Conservation (phyloP, 139 green algal species). For the Edaphochlamys debaryana region DNA sequence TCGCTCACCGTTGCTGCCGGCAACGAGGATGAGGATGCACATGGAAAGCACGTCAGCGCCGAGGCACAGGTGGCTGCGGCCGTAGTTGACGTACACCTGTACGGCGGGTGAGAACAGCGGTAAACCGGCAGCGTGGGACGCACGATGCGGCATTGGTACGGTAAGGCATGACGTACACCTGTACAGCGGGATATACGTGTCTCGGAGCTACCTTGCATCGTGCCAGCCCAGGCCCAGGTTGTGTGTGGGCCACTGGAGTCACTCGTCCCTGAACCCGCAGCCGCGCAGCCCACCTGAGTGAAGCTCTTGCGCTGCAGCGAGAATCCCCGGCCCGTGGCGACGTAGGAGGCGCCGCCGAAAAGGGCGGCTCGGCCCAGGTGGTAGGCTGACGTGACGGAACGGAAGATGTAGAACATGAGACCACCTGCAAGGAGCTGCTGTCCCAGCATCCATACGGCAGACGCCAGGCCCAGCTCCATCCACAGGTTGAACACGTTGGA, state of each 20-base stretch:
- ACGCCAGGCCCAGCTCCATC: background rate
- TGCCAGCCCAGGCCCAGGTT: too few relatives aligned
- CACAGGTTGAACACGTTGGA: conserved; percentile 65
- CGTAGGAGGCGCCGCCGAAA: conserved; percentile 76
- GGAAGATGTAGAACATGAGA: conserved; percentile 76
- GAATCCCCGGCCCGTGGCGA: conserved; percentile 71
- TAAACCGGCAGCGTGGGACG: too few relatives aligned
- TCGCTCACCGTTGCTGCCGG: too few relatives aligned
- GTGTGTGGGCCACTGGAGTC: too few relatives aligned
- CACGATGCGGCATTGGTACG: too few relatives aligned
- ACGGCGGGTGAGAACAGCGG: too few relatives aligned
- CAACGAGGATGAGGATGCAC: conserved; percentile 45
- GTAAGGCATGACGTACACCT: too few relatives aligned
- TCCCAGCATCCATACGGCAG: background rate
- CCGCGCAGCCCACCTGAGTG: conserved; percentile 51
- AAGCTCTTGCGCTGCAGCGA: conserved; percentile 72
- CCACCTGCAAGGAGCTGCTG: conserved; percentile 52
- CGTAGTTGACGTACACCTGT: conserved; percentile 52
- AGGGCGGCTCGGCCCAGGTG: conserved; percentile 68
- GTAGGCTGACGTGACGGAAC: conserved; percentile 62
- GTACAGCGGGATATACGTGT: too few relatives aligned
- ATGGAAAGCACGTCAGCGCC: conserved; percentile 62
- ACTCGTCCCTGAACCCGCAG: too few relatives aligned
- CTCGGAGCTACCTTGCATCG: too few relatives aligned
- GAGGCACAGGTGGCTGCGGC: conserved; percentile 74